Base-by-base conservation (phyloP, 2,329 filamentous ascomycete genomes). In the Hymenoscyphus salicellus region DNA sequence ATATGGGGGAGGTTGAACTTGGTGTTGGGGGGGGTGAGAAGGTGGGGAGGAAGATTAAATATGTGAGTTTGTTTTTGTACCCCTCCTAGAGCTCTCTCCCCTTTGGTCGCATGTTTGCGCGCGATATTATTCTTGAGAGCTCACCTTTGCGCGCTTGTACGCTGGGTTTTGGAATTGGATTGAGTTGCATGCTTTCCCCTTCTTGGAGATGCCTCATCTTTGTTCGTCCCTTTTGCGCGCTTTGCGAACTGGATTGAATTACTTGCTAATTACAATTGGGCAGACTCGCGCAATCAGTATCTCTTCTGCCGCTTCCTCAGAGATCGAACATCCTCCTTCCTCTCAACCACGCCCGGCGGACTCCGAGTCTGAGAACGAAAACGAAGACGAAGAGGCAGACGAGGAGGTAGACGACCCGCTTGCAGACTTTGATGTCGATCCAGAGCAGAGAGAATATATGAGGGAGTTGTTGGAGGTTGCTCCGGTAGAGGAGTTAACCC, bases 261-360 rank as follows among this genome's bases (percentile, higher is more conserved):
- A 30, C 28, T 30, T 30, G 36, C 36, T 38, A 38, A 38, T 36
- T 36, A 14, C 11, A 38, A 5, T 38, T 17, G 36, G 14, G 5
- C 46, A 52, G 46, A 52, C 46, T 52, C 46, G 46, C 26, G 46
- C 46, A 8, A 11, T 10, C 4, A 52, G 46, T 8, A 14, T 52
- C n/a, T 52, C 20, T 23, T 52, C 46, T 52, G 23, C 20, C 46
- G 23, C 46, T 5, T 14, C 20, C n/a, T 52, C 46, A 5, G 43
- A 46, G 17, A 43, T 46, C 38, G 36, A 36, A 8, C 58, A 49
- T 10, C 69, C 65, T 16, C 66, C 66, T 30, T 69, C 66, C 8
- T 69, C 66, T 46, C 69, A 72, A 57, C 69, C 68, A 17, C 55
- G 67, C 28, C 62, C 55, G 17, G 20, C 43, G 7, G 64, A 61